These are phyloP conservation scores for Chalciporus piperatus DNA, from an alignment of 768 basidiomycete species.

Conservation along the genomic window DNA sequence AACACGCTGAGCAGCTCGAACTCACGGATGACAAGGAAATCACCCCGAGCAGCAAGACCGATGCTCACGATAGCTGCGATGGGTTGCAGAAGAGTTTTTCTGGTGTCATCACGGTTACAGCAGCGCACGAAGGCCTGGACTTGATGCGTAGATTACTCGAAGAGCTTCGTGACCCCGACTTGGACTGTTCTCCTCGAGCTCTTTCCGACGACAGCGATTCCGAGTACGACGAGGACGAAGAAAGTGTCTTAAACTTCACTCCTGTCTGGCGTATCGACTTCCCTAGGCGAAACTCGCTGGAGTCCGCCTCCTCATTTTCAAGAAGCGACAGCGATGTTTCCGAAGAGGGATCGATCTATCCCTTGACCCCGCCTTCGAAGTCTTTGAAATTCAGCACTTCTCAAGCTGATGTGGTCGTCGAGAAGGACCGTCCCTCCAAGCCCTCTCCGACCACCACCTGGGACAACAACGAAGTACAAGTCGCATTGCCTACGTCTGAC, in stretches of 20 bases:
- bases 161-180: conserved; percentile 12
- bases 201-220: conserved; percentile 5
- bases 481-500: background rate
- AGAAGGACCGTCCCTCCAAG: background rate
- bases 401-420: background rate
- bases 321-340: conserved; percentile 1
- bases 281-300: background rate
- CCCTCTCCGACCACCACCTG: background rate
- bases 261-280: background rate
- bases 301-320: background rate
- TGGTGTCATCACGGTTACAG: background rate
- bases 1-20: background rate
- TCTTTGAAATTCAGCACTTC: background rate
- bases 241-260: background rate
- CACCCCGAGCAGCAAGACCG: background rate
- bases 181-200: conserved; percentile 5
- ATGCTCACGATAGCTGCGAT: background rate
- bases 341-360: conserved; percentile 2
- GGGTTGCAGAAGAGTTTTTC: background rate
- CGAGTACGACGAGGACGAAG: background rate
- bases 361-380: conserved; percentile 3
- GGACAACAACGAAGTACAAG: background rate
- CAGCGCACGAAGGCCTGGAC: background rate
- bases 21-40: background rate
- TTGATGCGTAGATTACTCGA: conserved; percentile 14